These are phyloP conservation scores for Stentor roeselii DNA, from an alignment of 73 alveolate species.

Conservation along the genomic window DNA sequence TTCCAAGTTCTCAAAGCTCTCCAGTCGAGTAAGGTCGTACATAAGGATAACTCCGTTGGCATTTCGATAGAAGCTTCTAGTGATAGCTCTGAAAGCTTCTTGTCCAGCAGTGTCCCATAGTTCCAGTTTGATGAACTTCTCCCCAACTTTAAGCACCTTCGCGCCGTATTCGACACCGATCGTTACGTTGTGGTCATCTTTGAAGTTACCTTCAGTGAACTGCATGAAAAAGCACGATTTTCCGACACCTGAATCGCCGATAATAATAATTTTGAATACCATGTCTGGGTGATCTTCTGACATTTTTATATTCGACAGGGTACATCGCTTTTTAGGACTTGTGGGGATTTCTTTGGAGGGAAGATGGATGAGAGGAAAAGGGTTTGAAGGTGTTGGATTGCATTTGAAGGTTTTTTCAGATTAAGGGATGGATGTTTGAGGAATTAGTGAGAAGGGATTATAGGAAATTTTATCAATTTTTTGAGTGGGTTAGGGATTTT, in stretches of 20 bases:
- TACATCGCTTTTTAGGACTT: too few species aligned
- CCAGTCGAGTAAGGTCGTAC: conserved; percentile 48
- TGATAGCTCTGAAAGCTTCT: conserved; percentile 56
- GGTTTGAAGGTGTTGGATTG: too few species aligned
- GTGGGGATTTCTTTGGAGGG: too few species aligned
- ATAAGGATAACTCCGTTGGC: conserved; percentile 58
- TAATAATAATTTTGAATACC: too few species aligned
- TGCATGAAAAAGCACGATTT: conserved; percentile 52
- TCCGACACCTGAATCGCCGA: conserved; percentile 65
- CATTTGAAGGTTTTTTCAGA: too few species aligned
- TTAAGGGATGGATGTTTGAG: too few species aligned
- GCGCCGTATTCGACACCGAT: conserved; percentile 69
- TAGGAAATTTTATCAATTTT: too few species aligned
- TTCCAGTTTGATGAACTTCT: conserved; percentile 52
- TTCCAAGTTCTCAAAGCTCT: conserved; percentile 38
- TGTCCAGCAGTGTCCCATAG: conserved; percentile 75
- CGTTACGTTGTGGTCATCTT: conserved; percentile 67
- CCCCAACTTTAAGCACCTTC: conserved; percentile 46
- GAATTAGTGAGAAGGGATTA: too few species aligned
- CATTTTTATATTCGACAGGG: too few species aligned
- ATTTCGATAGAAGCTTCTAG: conserved; percentile 59
- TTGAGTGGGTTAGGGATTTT: too few species aligned
- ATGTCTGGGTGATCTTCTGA: too few species aligned
- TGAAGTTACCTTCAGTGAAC: conserved; percentile 55
- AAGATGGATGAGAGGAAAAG: too few species aligned